phyloP scores from a whole-genome alignment of 192 early-diverging fungal species.

The Podila minutissima region DNA sequence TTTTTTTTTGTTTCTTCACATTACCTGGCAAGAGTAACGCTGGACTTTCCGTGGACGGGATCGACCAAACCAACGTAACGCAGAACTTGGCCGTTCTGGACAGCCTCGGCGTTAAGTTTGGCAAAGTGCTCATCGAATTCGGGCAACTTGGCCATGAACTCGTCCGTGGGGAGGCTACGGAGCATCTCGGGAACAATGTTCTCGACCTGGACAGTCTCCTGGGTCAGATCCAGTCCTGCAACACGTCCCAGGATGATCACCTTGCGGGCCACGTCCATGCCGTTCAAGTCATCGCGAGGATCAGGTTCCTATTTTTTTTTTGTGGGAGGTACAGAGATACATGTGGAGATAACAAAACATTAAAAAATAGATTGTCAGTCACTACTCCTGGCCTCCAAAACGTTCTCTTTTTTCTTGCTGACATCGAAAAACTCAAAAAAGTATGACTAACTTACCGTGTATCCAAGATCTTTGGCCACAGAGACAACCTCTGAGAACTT shows the following conservation, averaged over 20 bases:
- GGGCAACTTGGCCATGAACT: conserved; percentile 89
- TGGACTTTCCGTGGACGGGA: conserved; percentile 68
- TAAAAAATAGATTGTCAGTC: conserved; percentile 3
- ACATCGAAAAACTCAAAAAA: background rate
- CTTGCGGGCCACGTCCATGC: conserved; percentile 99
- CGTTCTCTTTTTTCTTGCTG: background rate
- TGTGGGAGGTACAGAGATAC: background rate
- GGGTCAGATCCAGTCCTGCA: conserved; percentile 81
- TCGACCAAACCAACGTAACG: conserved; percentile 95
- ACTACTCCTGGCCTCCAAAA: background rate
- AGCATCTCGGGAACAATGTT: conserved; percentile 96
- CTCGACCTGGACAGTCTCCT: conserved; percentile 86
- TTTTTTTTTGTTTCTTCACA: background rate
- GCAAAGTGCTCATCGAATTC: conserved; percentile 89
- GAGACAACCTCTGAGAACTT: conserved; percentile 91
- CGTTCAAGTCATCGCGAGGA: conserved; percentile 98
- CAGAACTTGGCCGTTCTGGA: conserved; percentile 77
- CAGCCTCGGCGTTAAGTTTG: conserved; percentile 82
- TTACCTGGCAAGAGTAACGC: conserved; percentile 81
- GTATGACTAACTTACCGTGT: conserved; percentile 69
- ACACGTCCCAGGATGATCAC: conserved; percentile 89
- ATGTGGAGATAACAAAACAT: background rate
- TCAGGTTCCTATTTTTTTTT: conserved; percentile 84
- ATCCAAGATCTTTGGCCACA: conserved; percentile 92
- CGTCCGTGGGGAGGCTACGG: conserved; percentile 71